Base-by-base conservation (phyloP, 2,329 filamentous ascomycete genomes). In the Pseudopithomyces chartarum region DNA sequence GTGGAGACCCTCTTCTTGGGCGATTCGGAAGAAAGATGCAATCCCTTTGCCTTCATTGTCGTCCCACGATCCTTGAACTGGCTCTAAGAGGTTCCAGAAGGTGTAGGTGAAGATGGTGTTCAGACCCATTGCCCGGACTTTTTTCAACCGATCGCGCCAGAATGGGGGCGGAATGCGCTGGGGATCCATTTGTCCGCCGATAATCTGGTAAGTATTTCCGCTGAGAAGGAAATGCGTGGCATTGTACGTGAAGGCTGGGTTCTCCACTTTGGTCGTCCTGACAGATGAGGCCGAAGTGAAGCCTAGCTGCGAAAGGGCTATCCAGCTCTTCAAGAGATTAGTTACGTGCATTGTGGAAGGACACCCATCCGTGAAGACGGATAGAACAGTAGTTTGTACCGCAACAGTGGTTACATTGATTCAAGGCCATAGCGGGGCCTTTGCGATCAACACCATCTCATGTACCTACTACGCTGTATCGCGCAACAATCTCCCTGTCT, bases 81-180 rank as follows among this genome's bases (percentile, higher is more conserved):
- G 79, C 62, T 82, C 79, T 1, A 83, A 65, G 3, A 80, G 60
- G 61, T 84, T 79, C 82, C 82, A 84, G 63, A 78, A 83, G 4
- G 83, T 69, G 62, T 83, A 84, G 39, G 75, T 77, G 59, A 83
- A 82, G 44, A 83, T 79, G 0, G 80, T 82, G 57, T 82, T 83
- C 0, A 83, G 56, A 0, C 81, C 80, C 79, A 82, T 81, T 1
- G 79, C 76, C 10, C 75, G 67, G 10, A 79, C 81, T 48, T 78
- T 80, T 20, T 65, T 55, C 0, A 82, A 64, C 10, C 81, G 75
- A 43, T 83, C 76, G 15, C 71, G 64, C 81, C 81, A 83, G 63
- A 81, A 81, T 26, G 73, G 62, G 4, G 69, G 71, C 0, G 80
- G 81, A 36, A 83, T 78, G 12, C 81, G 76, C 58, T 83, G 81